A percentile compares a stretch with the other conserved stretches of the same genome.
phyloP scores from a whole-genome alignment of 257 asterid genomes.

The Solanum sejunctum region DNA sequence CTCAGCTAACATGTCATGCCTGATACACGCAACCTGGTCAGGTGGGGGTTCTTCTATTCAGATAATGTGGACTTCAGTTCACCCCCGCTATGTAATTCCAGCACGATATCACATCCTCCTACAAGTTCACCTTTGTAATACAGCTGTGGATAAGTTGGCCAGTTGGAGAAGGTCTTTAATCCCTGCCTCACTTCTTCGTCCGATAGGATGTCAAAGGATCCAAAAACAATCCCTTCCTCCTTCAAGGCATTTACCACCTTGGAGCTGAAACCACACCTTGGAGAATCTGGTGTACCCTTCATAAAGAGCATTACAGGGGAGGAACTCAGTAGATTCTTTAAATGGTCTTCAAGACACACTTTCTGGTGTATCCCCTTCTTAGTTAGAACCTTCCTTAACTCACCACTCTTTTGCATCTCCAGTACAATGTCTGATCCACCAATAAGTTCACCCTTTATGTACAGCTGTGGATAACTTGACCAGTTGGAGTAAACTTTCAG shows the following conservation, averaged over 20 bases:
- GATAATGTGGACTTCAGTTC: slow-evolving; percentile 65
- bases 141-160: slow-evolving; percentile 97
- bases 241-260: slow-evolving; percentile 75
- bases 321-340: slow-evolving; percentile 43
- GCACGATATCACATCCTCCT: slow-evolving; percentile 90
- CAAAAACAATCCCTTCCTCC: slow-evolving; percentile 62
- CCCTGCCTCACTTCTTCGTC: slow-evolving; percentile 96
- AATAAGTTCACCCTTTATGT: slow-evolving; percentile 71
- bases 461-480: slow-evolving; percentile 95
- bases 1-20: background rate
- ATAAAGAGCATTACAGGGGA: slow-evolving; percentile 71
- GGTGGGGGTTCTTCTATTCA: slow-evolving; percentile 17
- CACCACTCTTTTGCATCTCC: slow-evolving; percentile 99
- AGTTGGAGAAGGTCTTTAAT: slow-evolving; percentile 67
- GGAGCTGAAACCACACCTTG: slow-evolving; percentile 86
- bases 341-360: slow-evolving; percentile 42
- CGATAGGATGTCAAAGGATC: slow-evolving; percentile 69
- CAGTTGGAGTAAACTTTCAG: slow-evolving; percentile 90
- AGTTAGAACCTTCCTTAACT: slow-evolving; percentile 52
- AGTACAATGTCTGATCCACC: slow-evolving; percentile 97
- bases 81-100: slow-evolving; percentile 57
- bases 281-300: slow-evolving; percentile 82
- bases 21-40: background rate
- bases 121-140: slow-evolving; percentile 87
- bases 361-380: slow-evolving; percentile 52